A percentile compares a stretch with the other conserved stretches of the same genome.
Evolutionary conservation across 2,329 filamentous ascomycete species (phyloP).

Genomic region (Fonsecaea erecta): DNA sequence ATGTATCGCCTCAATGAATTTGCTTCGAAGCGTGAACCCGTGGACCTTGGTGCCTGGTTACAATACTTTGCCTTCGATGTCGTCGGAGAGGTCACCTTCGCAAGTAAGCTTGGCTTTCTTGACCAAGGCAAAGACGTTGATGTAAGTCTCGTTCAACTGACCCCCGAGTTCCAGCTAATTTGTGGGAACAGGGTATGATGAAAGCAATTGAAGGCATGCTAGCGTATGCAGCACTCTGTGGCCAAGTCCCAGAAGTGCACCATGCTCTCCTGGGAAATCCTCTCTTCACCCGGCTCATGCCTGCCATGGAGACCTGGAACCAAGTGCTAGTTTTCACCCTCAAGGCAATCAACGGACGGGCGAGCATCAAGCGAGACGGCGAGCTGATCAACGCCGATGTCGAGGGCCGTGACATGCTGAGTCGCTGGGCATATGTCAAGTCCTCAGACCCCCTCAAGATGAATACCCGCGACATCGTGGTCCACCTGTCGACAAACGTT

Average conservation of each 20-base stretch:
- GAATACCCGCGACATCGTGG: conserved; percentile 40
- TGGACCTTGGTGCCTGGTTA: conserved; percentile 59
- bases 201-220: conserved; percentile 41
- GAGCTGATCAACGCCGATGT: conserved; percentile 37
- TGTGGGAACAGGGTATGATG: conserved; percentile 38
- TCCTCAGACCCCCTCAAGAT: conserved; percentile 39
- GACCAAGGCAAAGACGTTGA: conserved; percentile 48
- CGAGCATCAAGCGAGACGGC: conserved; percentile 38
- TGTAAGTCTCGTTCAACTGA: conserved; percentile 4
- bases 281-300: conserved; percentile 41
- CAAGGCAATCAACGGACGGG: conserved; percentile 42
- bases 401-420: conserved; percentile 40
- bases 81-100: conserved; percentile 49
- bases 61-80: conserved; percentile 59
- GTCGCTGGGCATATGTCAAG: conserved; percentile 41
- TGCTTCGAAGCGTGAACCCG: conserved; percentile 44
- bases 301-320: conserved; percentile 45
- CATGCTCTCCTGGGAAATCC: conserved; percentile 41
- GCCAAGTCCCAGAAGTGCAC: conserved; percentile 41
- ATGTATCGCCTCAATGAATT: conserved; percentile 51
- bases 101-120: conserved; percentile 50
- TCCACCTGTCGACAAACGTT: conserved; percentile 41
- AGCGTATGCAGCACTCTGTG: conserved; percentile 39
- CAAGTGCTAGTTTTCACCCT: conserved; percentile 42
- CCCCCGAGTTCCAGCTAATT: not conserved